Evolutionary conservation across 345 rosid species (phyloP).

Genomic region (Psidium guajava): DNA sequence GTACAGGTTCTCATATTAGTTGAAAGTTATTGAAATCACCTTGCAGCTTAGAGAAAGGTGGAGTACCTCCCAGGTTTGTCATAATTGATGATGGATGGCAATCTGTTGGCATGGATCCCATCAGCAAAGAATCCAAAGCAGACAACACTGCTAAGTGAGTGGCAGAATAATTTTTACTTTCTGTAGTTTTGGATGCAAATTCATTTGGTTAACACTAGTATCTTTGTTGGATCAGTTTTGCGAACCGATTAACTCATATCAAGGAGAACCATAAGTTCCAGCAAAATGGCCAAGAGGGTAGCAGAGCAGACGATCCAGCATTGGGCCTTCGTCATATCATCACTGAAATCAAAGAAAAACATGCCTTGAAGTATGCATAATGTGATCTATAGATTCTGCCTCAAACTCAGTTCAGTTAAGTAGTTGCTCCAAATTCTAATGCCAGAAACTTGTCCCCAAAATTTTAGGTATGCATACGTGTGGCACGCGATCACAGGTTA

Average conservation of each 20-base stretch:
- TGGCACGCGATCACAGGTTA: constrained; percentile 71
- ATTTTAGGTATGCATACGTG: constrained; percentile 37
- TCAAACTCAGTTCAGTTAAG: neutral
- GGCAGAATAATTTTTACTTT: neutral
- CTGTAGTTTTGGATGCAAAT: neutral
- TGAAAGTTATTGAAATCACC: neutral
- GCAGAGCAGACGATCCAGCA: constrained; percentile 44
- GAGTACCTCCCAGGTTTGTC: constrained; percentile 51
- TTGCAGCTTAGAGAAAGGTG: constrained; percentile 46
- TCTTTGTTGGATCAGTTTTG: constrained; percentile 28
- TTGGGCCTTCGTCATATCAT: constrained; percentile 46
- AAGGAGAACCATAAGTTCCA: constrained; percentile 63
- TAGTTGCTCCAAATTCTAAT: neutral
- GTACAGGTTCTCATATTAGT: neutral
- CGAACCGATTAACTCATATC: constrained; percentile 46
- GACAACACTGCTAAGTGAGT: constrained; percentile 60
- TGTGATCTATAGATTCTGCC: neutral
- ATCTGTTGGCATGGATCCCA: constrained; percentile 58
- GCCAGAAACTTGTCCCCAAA: neutral
- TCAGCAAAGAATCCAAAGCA: constrained; percentile 21
- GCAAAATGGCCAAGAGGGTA: constrained; percentile 47
- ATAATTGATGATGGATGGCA: constrained; percentile 73
- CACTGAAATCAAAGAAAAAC: constrained; percentile 41
- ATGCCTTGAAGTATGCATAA: constrained; percentile 30
- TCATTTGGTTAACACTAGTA: neutral